Evolutionary conservation across 306 rosid species (phyloP), one percentile per base, ranked within the genome.

Genomic region (Prunus kanzakura): DNA sequence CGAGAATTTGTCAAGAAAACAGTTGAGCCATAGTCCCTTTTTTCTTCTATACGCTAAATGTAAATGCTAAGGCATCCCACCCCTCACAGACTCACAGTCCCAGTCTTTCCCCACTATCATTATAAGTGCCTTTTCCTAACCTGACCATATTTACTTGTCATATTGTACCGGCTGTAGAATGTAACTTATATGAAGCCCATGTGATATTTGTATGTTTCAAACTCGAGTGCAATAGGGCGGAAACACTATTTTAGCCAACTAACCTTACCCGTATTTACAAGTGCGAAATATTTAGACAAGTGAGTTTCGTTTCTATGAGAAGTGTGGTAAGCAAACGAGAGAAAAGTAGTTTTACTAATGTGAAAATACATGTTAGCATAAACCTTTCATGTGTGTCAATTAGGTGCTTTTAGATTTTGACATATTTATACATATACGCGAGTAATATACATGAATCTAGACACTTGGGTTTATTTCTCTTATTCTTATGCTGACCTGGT

Each of bases 1-100:
- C 83, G 76, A 74, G 83, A 80, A 74, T 25, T 27, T 68, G 76
- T 61, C 67, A 69, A 80, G 41, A 69, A 80, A 69, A 80, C 83
- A 51, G 83, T 63, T 80, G 83, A 68, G 69, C 45, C 23, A 57
- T 23, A 9, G 7, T 13, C 68, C 50, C 45, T 18, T 52, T 56
- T n/a, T 61, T 61, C 27, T 13, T 18, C 13, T 13, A 16, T 25
- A 5, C 1, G n/a, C 65, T 6, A 61, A 27, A 61, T 61, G 41
- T 35, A 35, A 35, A 35, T 35, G 41, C 18, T 18, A 27, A 61
- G 27, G 38, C 29, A 57, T 57, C 43, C 43, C 1, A 0, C 9
- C 43, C 43, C 43, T 38, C 43, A 7, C 2, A 38, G 43, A 38
- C 43, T 38, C 43, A 38, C 43, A 38, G 43, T 7, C 43, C 43